Evolutionary conservation across 305 asterid genomes (phyloP).

Genomic region (Ajuga reptans): DNA sequence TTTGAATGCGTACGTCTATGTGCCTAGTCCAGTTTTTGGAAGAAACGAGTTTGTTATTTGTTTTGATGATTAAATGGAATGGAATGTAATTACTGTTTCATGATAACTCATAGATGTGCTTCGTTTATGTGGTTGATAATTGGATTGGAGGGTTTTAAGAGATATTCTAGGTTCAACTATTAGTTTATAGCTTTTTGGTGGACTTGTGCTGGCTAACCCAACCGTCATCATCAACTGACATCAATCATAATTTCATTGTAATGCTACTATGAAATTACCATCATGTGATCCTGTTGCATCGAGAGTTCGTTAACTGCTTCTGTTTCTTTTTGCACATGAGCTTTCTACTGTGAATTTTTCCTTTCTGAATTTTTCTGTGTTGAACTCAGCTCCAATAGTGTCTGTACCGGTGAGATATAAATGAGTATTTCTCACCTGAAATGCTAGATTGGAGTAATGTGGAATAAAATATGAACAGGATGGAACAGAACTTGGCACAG

Average conservation of each 20-base stretch:
- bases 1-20: not conserved
- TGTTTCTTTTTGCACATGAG: not conserved
- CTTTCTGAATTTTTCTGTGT: not conserved
- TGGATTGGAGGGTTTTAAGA: not conserved
- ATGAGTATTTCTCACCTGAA: not conserved
- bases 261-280: not conserved
- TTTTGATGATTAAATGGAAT: not conserved
- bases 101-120: not conserved
- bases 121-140: not conserved
- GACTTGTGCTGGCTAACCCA: not conserved
- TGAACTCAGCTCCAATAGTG: not conserved
- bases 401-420: not conserved
- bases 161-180: not conserved
- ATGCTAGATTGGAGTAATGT: not conserved
- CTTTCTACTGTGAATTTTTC: not conserved
- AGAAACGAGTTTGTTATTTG: conserved; percentile 7
- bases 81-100: not conserved
- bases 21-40: conserved; percentile 2
- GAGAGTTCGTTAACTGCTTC: not conserved
- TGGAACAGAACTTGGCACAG: not conserved
- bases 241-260: not conserved
- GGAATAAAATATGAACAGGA: conserved; percentile 3
- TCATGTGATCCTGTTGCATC: not conserved
- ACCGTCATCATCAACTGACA: not conserved
- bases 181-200: not conserved